These are phyloP conservation scores for Fragaria iinumae DNA, from an alignment of 306 rosid species.

Conservation along the genomic window DNA sequence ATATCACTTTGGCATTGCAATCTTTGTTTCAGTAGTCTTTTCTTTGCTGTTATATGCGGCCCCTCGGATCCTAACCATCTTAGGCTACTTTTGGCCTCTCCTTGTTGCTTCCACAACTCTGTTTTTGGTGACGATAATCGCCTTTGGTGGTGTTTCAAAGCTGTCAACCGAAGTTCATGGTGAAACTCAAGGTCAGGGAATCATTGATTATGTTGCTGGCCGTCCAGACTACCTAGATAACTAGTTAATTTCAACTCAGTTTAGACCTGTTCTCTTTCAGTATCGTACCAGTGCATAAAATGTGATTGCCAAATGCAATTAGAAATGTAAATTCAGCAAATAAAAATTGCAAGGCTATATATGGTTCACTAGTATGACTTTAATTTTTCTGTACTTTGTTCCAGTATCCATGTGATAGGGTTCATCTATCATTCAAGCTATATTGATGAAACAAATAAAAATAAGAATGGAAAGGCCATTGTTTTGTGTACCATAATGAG, in stretches of 20 bases:
- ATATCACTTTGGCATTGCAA: slow-evolving; percentile 48
- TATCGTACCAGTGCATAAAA: neutral
- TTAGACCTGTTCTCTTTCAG: neutral
- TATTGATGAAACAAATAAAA: neutral
- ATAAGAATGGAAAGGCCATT: neutral
- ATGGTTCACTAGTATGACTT: neutral
- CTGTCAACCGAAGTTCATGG: slow-evolving; percentile 48
- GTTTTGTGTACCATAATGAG: neutral
- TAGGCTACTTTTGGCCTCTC: slow-evolving; percentile 83
- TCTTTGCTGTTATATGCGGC: slow-evolving; percentile 56
- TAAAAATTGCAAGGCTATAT: neutral
- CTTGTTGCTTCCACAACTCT: slow-evolving; percentile 77
- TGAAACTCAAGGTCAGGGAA: slow-evolving; percentile 59
- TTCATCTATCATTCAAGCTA: neutral
- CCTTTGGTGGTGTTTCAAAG: slow-evolving; percentile 63
- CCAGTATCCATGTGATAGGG: neutral
- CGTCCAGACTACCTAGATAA: slow-evolving; percentile 31
- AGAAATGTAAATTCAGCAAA: neutral
- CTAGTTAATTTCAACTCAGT: neutral
- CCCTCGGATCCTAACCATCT: slow-evolving; percentile 50
- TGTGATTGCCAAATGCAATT: neutral
- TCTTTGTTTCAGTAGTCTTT: slow-evolving; percentile 38
- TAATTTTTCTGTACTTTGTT: neutral
- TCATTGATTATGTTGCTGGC: slow-evolving; percentile 70
- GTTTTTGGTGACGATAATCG: slow-evolving; percentile 48